A percentile compares a stretch with the other conserved stretches of the same genome.
phyloP scores from a whole-genome alignment of 768 basidiomycete genomes.

The Kwoniella botswanensis region DNA sequence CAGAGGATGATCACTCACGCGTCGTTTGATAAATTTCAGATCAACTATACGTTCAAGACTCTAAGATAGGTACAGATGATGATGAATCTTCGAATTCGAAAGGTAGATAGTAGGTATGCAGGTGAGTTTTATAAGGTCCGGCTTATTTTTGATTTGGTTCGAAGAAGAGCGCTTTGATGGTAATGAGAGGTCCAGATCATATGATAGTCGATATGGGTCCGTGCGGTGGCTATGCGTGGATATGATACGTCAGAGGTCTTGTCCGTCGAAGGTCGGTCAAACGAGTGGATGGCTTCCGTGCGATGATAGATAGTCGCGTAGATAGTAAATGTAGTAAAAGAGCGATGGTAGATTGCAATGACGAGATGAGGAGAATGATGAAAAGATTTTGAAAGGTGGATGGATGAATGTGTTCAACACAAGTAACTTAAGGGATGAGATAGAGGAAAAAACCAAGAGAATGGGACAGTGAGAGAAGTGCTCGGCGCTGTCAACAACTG shows the following conservation, averaged over 20 bases:
- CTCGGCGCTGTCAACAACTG: not conserved
- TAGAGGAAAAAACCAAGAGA: not conserved
- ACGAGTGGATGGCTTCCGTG: not conserved
- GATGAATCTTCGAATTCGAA: not conserved
- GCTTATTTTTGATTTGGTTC: not conserved
- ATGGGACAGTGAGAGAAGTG: not conserved
- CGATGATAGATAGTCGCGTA: not conserved
- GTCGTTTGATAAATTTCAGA: not conserved
- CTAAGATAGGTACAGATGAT: not conserved
- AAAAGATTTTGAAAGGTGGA: not conserved
- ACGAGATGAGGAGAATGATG: not conserved
- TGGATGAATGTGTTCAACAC: not conserved
- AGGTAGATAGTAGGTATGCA: not conserved
- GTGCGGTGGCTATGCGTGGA: conserved; percentile 15
- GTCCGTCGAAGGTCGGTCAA: not conserved
- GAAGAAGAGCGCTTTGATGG: not conserved
- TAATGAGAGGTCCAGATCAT: not conserved
- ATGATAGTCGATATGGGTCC: not conserved
- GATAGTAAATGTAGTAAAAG: not conserved
- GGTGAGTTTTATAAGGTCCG: not conserved
- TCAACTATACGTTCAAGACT: too few species aligned
- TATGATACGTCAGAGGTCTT: too few species aligned
- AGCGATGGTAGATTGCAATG: not conserved
- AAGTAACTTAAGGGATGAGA: not conserved
- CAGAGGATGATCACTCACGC: not conserved